Evolutionary conservation across 176 grass and related monocot species (phyloP).

Genomic region (Saccharum officinarum): DNA sequence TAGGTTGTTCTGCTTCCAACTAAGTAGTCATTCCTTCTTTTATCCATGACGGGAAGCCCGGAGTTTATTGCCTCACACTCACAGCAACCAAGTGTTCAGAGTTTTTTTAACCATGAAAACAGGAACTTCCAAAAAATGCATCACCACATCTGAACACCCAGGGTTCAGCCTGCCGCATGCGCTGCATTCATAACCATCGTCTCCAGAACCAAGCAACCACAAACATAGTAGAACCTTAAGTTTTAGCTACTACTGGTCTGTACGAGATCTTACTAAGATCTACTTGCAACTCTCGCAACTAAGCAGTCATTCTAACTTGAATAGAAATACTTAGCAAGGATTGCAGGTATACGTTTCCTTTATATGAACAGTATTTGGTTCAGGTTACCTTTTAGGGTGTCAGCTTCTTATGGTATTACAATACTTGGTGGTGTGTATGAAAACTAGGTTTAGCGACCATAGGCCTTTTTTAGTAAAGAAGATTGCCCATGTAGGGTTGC

Average conservation of each 20-base stretch:
- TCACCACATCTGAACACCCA: background rate
- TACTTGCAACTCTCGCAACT: background rate
- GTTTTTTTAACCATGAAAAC: background rate
- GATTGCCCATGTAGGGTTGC: background rate
- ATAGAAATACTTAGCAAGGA: background rate
- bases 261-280: background rate
- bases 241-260: background rate
- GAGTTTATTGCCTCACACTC: too few relatives aligned
- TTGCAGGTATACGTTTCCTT: background rate
- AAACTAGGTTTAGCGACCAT: background rate
- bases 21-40: background rate
- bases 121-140: too few relatives aligned
- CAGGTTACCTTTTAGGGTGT: background rate
- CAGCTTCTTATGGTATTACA: background rate
- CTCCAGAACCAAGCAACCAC: background rate
- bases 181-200: background rate
- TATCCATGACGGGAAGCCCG: background rate
- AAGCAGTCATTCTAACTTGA: background rate
- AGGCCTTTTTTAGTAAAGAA: background rate
- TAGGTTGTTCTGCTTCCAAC: background rate
- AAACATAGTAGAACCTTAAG: background rate
- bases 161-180: background rate
- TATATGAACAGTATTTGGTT: background rate
- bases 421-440: background rate
- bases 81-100: background rate